A percentile compares a stretch with the other conserved stretches of the same genome.
Conservation (phyloP, 2,329 filamentous ascomycete species). For the Setomelanomma holmii region DNA sequence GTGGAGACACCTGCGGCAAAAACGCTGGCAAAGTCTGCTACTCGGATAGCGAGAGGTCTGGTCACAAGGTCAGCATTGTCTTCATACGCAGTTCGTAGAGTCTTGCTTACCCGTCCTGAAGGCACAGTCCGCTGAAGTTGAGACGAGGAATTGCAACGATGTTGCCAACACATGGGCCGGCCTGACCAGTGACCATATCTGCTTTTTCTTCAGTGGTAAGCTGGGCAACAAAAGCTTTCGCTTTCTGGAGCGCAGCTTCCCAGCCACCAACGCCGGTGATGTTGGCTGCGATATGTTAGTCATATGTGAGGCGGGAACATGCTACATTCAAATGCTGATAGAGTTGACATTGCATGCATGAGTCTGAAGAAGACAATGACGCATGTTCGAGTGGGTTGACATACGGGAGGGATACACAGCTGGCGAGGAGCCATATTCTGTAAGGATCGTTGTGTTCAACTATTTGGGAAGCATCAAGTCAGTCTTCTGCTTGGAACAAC, state of each 20-base stretch:
- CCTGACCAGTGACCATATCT: conserved; percentile 50
- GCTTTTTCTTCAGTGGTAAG: conserved; percentile 44
- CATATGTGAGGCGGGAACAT: too few species aligned
- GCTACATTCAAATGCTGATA: too few species aligned
- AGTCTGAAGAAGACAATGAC: too few species aligned
- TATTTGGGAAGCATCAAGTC: not conserved
- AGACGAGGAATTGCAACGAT: conserved; percentile 48
- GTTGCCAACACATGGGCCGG: conserved; percentile 63
- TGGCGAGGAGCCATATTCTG: conserved; percentile 36
- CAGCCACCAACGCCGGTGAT: conserved; percentile 40
- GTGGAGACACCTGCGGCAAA: conserved; percentile 52
- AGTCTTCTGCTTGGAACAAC: not conserved
- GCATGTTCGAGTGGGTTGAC: too few species aligned
- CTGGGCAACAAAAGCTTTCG: conserved; percentile 39
- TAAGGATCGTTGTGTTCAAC: conserved; percentile 39
- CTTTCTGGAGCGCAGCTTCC: conserved; percentile 41
- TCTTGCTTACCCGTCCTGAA: too few species aligned
- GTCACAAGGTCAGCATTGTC: too few species aligned
- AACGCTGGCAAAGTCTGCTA: conserved; percentile 45
- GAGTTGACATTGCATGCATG: too few species aligned
- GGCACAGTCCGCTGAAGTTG: conserved; percentile 50
- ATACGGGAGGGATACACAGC: conserved; percentile 39
- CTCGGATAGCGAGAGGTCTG: conserved; percentile 45
- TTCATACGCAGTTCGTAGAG: too few species aligned
- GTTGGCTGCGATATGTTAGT: conserved; percentile 50